These are phyloP conservation scores for Fusarium humuli DNA, from an alignment of 2,329 filamentous ascomycete genomes.

Conservation along the genomic window DNA sequence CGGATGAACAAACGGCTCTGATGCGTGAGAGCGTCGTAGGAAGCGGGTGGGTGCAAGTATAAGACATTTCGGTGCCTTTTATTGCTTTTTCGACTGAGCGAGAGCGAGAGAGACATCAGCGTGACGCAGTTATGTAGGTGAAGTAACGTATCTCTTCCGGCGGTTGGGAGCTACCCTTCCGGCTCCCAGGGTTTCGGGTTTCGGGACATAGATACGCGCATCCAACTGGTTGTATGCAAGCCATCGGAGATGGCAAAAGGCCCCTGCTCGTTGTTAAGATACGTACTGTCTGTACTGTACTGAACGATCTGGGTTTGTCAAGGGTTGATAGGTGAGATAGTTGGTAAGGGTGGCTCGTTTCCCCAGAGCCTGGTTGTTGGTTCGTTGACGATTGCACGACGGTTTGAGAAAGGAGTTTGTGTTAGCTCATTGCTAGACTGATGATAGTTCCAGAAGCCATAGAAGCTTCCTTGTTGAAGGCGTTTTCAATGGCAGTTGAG, in stretches of 20 bases:
- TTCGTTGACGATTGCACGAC: conserved; percentile 7
- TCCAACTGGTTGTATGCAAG: conserved; percentile 17
- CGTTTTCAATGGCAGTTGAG: conserved; percentile 11
- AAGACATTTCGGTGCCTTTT: neutral
- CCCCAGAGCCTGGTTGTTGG: conserved; percentile 16
- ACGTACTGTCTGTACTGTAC: neutral
- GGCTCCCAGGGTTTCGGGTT: conserved; percentile 7
- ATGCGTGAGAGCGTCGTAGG: neutral
- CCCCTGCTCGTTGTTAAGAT: neutral
- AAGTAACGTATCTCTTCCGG: neutral
- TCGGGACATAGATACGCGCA: neutral
- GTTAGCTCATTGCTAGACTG: neutral
- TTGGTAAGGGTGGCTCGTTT: conserved; percentile 3
- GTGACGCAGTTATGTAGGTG: neutral
- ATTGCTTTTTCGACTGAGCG: conserved; percentile 9
- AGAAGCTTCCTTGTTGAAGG: neutral
- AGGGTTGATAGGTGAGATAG: neutral
- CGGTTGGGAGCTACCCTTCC: conserved; percentile 9
- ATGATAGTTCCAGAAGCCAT: conserved; percentile 16
- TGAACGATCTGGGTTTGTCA: neutral
- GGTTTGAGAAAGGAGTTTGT: neutral
- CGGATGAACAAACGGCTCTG: conserved; percentile 7
- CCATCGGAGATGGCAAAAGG: conserved; percentile 19
- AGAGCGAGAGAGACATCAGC: neutral
- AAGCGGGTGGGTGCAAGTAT: conserved; percentile 12